A percentile compares a stretch with the other conserved stretches of the same genome.
These are phyloP conservation scores for Suhomyces sp. DNA, from an alignment of 805 yeast genomes.

Conservation along the genomic window DNA sequence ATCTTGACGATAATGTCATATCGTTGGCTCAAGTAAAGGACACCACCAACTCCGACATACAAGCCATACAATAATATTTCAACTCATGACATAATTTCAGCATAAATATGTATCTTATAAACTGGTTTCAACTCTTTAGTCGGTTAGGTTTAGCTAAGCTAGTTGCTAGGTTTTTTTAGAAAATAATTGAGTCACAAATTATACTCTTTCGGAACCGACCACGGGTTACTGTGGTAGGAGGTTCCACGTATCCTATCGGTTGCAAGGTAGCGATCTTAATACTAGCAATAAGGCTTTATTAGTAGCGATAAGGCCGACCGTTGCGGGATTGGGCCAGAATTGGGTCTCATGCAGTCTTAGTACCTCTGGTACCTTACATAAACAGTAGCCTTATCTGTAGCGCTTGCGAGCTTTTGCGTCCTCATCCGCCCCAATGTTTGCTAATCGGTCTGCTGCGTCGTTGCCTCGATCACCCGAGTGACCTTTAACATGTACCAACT, in stretches of 20 bases:
- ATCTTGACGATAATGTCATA: slow-evolving; percentile 22
- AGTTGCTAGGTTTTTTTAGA: no score
- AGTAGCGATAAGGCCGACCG: no score
- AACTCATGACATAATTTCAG: neutral
- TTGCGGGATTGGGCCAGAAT: neutral
- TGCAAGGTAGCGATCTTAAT: no score
- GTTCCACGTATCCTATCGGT: no score
- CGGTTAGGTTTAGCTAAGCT: neutral
- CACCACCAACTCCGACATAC: slow-evolving; percentile 9
- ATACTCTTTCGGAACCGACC: no score
- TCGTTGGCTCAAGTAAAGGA: slow-evolving; percentile 23
- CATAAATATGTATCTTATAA: no score
- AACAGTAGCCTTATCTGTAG: neutral
- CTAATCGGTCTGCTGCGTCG: slow-evolving; percentile 72
- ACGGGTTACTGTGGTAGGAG: no score
- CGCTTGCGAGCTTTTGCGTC: neutral
- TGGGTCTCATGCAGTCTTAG: neutral
- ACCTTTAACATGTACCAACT: slow-evolving; percentile 64
- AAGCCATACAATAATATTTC: neutral
- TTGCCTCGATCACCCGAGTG: slow-evolving; percentile 72
- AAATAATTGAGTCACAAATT: no score
- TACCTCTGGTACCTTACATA: neutral
- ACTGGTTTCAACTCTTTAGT: no score
- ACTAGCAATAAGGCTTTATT: no score
- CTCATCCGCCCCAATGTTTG: slow-evolving; percentile 37